Evolutionary conservation across 805 yeast species (phyloP), one percentile per base, ranked within the genome.

Genomic region (Metschnikowia baotianmanensis): DNA sequence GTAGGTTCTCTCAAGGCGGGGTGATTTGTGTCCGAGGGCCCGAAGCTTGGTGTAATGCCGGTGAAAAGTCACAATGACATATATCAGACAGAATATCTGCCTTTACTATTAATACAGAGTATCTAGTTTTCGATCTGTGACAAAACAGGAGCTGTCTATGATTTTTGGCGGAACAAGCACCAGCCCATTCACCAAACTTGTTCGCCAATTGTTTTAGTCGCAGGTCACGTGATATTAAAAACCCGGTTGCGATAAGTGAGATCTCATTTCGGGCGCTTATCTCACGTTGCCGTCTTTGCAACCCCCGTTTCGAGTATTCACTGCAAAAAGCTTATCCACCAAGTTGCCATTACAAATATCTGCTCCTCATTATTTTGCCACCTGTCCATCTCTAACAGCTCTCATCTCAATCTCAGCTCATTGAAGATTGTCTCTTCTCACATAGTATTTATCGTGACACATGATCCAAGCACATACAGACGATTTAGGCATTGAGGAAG

Each of bases 211-310:
- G 10, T 22, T 8, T 8, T 12, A 16, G 13, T n/a, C 33, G 33
- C 22, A 12, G n/a, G 9, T 27, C 38, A 35, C 38, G 38, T 35
- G 38, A 35, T 31, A 18, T 4, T n/a, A 11, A 13, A 17, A 12
- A 24, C 5, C 26, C 5, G 31, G 21, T 35, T 27, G 25, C 31
- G 38, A 35, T 35, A 35, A 35, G 38, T 35, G 32, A 35, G 31
- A 35, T 26, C 38, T 32, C 13, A 13, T 16, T 6, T 7, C 16
- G 28, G 11, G 28, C 4, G 20, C 8, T 11, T 32, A 23, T 32
- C 28, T 22, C n/a, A n/a, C 11, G 17, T 7, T 6, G 19, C 27
- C 32, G 2, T 21, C 24, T 26, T 27, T 26, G 38, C 38, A 35
- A 35, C 25, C 26, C 32, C 24, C 36, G 30, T 17, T 17, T 24